Percentiles rank a stretch among this genome's conserved stretches.
Conservation (phyloP, 441 rosid genomes). For the Populus tomentosa region DNA sequence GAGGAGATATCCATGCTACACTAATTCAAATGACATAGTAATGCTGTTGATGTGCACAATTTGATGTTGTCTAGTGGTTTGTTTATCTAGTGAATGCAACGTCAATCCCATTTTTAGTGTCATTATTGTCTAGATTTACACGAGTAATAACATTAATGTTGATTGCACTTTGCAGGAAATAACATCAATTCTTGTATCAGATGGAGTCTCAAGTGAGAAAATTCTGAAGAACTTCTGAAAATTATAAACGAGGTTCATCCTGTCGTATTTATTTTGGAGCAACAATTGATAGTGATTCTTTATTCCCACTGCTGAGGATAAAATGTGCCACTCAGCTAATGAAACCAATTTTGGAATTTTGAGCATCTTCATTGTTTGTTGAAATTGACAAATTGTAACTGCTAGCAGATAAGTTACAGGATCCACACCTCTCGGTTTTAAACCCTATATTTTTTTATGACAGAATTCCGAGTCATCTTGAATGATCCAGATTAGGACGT, state of each 20-base stretch:
- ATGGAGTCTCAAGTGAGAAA: conserved; percentile 70
- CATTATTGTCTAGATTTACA: background rate
- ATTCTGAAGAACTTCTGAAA: conserved; percentile 82
- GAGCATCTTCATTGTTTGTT: conserved; percentile 1
- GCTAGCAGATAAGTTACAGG: conserved; percentile 1
- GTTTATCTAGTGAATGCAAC: no score
- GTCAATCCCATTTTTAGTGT: background rate
- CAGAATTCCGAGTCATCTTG: background rate
- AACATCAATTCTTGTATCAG: conserved; percentile 63
- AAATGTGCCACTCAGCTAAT: conserved; percentile 23
- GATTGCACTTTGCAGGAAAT: conserved; percentile 61
- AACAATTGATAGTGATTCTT: conserved; percentile 28
- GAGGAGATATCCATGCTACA: background rate
- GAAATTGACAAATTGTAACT: conserved; percentile 2
- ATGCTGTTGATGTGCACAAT: background rate
- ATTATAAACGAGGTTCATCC: background rate
- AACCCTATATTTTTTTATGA: background rate
- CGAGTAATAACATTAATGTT: background rate
- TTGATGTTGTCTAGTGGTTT: background rate
- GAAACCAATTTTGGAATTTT: conserved; percentile 26
- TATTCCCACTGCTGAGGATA: conserved; percentile 19
- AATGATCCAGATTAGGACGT: background rate
- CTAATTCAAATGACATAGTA: background rate
- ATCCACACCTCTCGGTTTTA: background rate
- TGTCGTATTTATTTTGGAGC: conserved; percentile 31